Percentiles rank a stretch among this genome's conserved stretches.
Evolutionary conservation across 495 filamentous ascomycete genomes (phyloP).

Genomic region (Oleoguttula mirabilis): DNA sequence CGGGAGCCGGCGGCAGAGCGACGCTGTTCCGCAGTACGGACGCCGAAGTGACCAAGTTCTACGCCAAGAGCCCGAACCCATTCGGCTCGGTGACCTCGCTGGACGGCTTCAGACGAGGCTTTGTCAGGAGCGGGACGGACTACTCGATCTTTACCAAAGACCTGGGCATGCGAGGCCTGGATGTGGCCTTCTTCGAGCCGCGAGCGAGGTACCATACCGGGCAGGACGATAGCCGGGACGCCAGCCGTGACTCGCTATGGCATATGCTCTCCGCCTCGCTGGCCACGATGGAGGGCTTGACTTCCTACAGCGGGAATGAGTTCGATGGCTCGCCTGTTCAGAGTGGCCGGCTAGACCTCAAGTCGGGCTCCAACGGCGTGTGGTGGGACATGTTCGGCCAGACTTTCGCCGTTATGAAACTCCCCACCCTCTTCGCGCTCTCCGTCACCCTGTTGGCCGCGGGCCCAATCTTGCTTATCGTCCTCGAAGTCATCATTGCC

Average conservation of each 20-base stretch:
- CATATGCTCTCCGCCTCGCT: constrained; percentile 85
- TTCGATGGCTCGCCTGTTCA: constrained; percentile 51
- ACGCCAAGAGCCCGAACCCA: constrained; percentile 56
- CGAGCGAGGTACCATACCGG: constrained; percentile 82
- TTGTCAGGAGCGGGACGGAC: constrained; percentile 78
- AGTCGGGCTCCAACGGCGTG: constrained; percentile 57
- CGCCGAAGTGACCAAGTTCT: constrained; percentile 70
- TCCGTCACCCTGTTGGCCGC: constrained; percentile 72
- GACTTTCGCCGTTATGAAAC: constrained; percentile 61
- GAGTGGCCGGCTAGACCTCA: constrained; percentile 54
- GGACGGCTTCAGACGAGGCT: constrained; percentile 68
- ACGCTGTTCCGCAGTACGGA: constrained; percentile 79
- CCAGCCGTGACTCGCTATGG: constrained; percentile 55
- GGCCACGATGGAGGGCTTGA: constrained; percentile 55
- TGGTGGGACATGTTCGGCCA: constrained; percentile 93
- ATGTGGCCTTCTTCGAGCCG: constrained; percentile 82
- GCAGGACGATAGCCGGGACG: constrained; percentile 73
- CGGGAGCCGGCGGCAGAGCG: constrained; percentile 83
- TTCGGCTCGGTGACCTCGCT: constrained; percentile 71
- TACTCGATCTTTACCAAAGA: constrained; percentile 72
- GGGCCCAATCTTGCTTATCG: constrained; percentile 56
- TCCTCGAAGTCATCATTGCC: constrained; percentile 53
- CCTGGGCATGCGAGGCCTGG: constrained; percentile 73
- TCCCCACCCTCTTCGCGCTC: constrained; percentile 76
- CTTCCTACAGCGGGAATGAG: constrained; percentile 51